Base-by-base conservation (phyloP, 108 stramenopile species). In the Pelagomonas calceolata region DNA sequence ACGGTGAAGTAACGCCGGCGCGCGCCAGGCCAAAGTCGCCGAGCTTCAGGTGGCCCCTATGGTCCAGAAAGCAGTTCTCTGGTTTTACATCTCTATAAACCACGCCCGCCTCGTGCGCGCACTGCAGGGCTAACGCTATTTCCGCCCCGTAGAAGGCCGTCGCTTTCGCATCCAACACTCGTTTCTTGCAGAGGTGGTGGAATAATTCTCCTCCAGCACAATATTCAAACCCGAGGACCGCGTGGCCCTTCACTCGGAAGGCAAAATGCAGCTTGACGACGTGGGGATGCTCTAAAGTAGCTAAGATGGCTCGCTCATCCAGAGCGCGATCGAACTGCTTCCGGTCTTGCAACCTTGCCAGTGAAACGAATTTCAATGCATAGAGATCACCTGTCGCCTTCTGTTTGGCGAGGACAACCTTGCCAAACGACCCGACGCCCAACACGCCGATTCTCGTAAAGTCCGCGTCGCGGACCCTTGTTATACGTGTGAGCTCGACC, bases 121-220 rank as follows among this genome's bases (percentile, higher is more conserved):
- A 60, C 77, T 78, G 64, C 35, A 98, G 83, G 17, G 96, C 95
- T 64, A 93, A 70, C 31, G 93, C 67, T 37, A 98, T 73, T 73
- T 98, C 93, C 36, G 95, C 96, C 0, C 88, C 81, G 75, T 94
- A 97, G 76, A 95, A 97, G 43, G 94, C 71, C 30, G 92, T 90
- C 33, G 94, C 90, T 14, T 89, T 82, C 82, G 95, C 95, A 31
- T 90, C 92, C 81, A 98, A 95, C 10, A 93, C 80, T 69, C 93
- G 80, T 71, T 91, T 88, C 31, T 91, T 82, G n/a, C 90, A 90
- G 21, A 97, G 80, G 77, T 98, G 96, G 78, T 95, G 95, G 76
- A 98, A 95, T 21, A 98, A 81, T 74, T 95, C 95, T 12, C 96
- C 96, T 14, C 96, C 96, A 0, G 93, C 91, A 85, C 96, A 98